A percentile compares a stretch with the other conserved stretches of the same genome.
phyloP scores from a whole-genome alignment of 192 early-diverging fungal genomes.

The Coemansia sp. region DNA sequence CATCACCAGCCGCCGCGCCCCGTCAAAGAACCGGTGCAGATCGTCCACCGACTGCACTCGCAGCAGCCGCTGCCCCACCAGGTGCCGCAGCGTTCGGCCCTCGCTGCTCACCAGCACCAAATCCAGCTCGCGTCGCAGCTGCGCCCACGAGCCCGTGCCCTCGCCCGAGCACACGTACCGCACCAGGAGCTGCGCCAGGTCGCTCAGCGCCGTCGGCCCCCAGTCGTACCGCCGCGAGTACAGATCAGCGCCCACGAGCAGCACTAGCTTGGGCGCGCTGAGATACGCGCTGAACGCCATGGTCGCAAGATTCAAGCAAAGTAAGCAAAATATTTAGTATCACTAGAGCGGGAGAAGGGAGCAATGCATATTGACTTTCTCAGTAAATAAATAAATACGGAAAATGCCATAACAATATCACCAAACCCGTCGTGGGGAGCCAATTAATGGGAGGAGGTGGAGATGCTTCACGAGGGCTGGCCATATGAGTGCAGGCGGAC shows the following conservation, averaged over 20 bases:
- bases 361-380: too few relatives aligned
- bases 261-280: constrained; percentile 40
- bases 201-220: constrained; percentile 33
- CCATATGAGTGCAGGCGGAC: not conserved
- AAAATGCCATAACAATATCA: too few relatives aligned
- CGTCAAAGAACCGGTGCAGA: constrained; percentile 39
- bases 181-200: constrained; percentile 28
- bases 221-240: constrained; percentile 51
- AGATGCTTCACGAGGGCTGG: too few relatives aligned
- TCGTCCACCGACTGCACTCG: constrained; percentile 26
- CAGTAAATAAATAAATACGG: too few relatives aligned
- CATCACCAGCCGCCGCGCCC: constrained; percentile 17
- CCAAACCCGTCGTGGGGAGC: too few relatives aligned
- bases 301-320: too few relatives aligned
- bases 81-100: constrained; percentile 11
- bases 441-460: too few relatives aligned
- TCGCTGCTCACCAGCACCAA: constrained; percentile 2
- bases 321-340: not conserved
- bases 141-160: constrained; percentile 7
- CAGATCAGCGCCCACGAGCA: constrained; percentile 39
- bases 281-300: constrained; percentile 27
- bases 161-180: constrained; percentile 20
- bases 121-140: constrained; percentile 2
- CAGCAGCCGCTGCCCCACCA: constrained; percentile 12
- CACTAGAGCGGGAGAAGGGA: too few relatives aligned